A percentile compares a stretch with the other conserved stretches of the same genome.
Evolutionary conservation across 2,329 filamentous ascomycete genomes (phyloP).

Genomic region (Grosmannia huntii): DNA sequence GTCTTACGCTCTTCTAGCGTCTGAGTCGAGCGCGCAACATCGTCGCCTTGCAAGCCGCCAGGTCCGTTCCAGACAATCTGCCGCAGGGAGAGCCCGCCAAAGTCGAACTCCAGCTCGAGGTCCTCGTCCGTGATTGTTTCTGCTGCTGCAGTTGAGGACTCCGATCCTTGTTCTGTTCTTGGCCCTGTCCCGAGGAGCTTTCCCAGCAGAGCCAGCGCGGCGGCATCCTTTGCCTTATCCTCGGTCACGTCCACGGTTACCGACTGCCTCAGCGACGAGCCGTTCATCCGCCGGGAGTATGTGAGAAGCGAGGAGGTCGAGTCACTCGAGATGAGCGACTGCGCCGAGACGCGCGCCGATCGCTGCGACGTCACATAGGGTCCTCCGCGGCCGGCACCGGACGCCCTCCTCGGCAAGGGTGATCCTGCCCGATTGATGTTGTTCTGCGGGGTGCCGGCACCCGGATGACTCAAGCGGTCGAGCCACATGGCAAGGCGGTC

Average conservation of each 20-base stretch:
- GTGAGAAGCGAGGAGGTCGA: constrained; percentile 64
- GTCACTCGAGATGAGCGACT: constrained; percentile 65
- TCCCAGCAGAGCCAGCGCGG: constrained; percentile 57
- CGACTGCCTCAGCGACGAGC: constrained; percentile 52
- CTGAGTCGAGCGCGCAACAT: constrained; percentile 37
- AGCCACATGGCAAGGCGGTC: constrained; percentile 57
- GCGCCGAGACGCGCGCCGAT: constrained; percentile 61
- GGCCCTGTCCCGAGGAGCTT: constrained; percentile 24
- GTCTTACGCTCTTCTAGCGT: constrained; percentile 55
- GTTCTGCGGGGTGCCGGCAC: constrained; percentile 44
- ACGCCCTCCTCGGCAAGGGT: constrained; percentile 54
- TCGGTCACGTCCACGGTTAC: constrained; percentile 27
- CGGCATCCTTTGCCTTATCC: constrained; percentile 38
- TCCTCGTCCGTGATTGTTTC: constrained; percentile 31
- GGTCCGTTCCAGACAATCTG: not conserved
- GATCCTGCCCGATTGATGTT: constrained; percentile 58
- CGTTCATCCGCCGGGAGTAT: constrained; percentile 52
- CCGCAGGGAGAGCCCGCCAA: constrained; percentile 62
- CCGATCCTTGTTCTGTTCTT: not conserved
- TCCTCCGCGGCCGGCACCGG: constrained; percentile 46
- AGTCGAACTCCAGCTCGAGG: constrained; percentile 59
- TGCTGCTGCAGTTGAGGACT: not conserved
- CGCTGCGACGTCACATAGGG: constrained; percentile 57
- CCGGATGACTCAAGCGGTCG: constrained; percentile 62
- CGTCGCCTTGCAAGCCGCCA: constrained; percentile 27